Conservation (phyloP, 164 flowering plant genomes). For the Kingdonia uniflora region DNA sequence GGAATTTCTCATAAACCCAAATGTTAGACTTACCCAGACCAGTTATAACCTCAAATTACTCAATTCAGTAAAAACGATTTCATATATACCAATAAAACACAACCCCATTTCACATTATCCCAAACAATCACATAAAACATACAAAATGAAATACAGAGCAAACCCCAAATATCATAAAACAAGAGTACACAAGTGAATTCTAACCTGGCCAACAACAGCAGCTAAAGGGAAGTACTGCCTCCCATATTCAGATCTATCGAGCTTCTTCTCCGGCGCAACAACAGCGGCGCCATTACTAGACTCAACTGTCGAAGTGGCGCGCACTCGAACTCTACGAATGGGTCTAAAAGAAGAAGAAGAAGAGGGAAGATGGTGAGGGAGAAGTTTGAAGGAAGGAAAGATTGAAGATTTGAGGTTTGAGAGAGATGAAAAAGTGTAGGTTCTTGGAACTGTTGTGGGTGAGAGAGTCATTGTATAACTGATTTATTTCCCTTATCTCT, state of each 20-base stretch:
- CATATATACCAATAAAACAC: no score
- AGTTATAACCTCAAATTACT: no score
- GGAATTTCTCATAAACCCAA: no score
- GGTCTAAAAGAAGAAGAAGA: conserved; percentile 19
- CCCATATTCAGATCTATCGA: conserved; percentile 34
- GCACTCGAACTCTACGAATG: conserved; percentile 11
- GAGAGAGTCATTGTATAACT: background rate
- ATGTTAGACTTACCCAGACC: no score
- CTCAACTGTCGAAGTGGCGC: conserved; percentile 25
- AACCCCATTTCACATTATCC: no score
- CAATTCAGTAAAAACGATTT: no score
- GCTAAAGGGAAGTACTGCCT: conserved; percentile 81
- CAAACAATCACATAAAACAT: no score
- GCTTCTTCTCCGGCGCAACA: conserved; percentile 12
- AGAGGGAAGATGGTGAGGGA: no score
- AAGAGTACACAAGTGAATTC: background rate
- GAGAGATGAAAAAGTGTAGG: conserved; percentile 6
- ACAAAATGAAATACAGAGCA: no score
- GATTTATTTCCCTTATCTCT: no score
- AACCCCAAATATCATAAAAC: background rate
- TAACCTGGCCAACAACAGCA: conserved; percentile 95
- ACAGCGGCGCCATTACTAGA: conserved; percentile 49
- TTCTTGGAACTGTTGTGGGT: conserved; percentile 5
- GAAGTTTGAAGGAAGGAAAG: conserved; percentile 13
- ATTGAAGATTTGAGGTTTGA: conserved; percentile 16